phyloP scores from a whole-genome alignment of 495 filamentous ascomycete species.

The Rhizodiscina lignyota region DNA sequence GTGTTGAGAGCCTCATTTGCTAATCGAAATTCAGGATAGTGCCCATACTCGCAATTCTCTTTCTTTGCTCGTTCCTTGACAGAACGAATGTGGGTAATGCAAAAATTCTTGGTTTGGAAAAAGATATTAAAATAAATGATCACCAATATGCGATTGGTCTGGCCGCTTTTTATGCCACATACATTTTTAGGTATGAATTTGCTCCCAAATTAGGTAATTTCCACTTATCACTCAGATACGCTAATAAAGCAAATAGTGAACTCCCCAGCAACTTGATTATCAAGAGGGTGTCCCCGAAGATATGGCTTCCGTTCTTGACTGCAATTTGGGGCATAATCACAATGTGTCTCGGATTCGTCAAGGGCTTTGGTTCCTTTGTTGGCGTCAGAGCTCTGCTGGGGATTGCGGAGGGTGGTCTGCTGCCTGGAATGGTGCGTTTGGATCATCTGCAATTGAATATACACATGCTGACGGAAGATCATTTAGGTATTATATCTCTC shows the following conservation, averaged over 20 bases:
- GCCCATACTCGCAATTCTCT: too few species aligned
- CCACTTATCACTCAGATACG: too few species aligned
- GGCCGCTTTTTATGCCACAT: constrained; percentile 38
- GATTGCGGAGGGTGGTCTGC: constrained; percentile 30
- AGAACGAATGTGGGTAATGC: too few species aligned
- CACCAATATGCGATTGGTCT: constrained; percentile 11
- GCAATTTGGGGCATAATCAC: constrained; percentile 10
- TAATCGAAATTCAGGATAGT: too few species aligned
- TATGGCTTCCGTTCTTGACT: constrained; percentile 5
- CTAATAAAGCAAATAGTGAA: too few species aligned
- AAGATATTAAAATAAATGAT: too few species aligned
- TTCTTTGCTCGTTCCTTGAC: too few species aligned
- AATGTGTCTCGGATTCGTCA: constrained; percentile 13
- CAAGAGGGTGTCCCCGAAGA: constrained; percentile 13
- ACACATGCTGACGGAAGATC: too few species aligned
- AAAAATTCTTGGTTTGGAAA: too few species aligned
- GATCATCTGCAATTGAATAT: neutral
- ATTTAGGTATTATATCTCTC: constrained; percentile 20
- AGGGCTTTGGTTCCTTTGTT: constrained; percentile 6
- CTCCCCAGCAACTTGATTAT: constrained; percentile 16
- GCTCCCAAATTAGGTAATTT: neutral
- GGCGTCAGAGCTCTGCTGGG: constrained; percentile 10
- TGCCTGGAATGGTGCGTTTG: constrained; percentile 29
- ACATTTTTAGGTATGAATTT: constrained; percentile 23
- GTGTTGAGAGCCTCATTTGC: too few species aligned